These are phyloP conservation scores for Ceratocystis papillata DNA, from an alignment of 2,329 filamentous ascomycete species.

Conservation along the genomic window DNA sequence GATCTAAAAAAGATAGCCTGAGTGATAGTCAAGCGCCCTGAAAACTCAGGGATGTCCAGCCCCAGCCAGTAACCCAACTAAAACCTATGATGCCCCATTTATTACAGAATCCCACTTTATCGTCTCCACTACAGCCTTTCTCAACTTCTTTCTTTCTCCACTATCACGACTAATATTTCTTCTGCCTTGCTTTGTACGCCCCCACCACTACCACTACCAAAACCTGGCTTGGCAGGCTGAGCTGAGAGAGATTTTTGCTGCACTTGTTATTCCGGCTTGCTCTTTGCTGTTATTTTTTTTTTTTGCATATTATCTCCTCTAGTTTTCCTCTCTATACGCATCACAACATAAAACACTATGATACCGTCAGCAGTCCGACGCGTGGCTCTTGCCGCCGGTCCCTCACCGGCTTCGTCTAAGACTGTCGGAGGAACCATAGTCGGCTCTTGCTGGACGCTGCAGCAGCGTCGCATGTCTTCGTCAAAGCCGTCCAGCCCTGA, in stretches of 20 bases:
- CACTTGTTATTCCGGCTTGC: constrained; percentile 1
- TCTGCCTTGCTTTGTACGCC: constrained; percentile 13
- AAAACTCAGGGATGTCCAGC: background rate
- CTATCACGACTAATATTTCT: constrained; percentile 22
- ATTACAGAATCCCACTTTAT: background rate
- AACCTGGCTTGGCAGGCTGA: constrained; percentile 9
- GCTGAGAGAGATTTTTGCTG: constrained; percentile 22
- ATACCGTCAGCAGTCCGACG: constrained; percentile 47
- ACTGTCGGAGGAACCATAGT: constrained; percentile 34
- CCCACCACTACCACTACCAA: background rate
- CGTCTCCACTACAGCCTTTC: constrained; percentile 13
- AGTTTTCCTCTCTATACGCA: constrained; percentile 19
- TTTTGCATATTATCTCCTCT: constrained; percentile 18
- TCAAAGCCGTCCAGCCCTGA: constrained; percentile 54
- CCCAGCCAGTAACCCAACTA: no score
- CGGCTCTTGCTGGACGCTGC: constrained; percentile 32
- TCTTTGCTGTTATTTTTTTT: background rate
- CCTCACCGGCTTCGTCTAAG: constrained; percentile 30
- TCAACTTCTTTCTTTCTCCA: constrained; percentile 22
- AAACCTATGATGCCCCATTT: no score
- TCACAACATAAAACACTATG: constrained; percentile 33
- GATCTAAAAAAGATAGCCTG: background rate
- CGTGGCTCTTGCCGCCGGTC: constrained; percentile 33
- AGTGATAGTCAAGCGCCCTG: background rate
- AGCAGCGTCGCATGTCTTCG: constrained; percentile 48